Evolutionary conservation across 768 basidiomycete genomes (phyloP).

Genomic region (Asterophora lycoperdoides): DNA sequence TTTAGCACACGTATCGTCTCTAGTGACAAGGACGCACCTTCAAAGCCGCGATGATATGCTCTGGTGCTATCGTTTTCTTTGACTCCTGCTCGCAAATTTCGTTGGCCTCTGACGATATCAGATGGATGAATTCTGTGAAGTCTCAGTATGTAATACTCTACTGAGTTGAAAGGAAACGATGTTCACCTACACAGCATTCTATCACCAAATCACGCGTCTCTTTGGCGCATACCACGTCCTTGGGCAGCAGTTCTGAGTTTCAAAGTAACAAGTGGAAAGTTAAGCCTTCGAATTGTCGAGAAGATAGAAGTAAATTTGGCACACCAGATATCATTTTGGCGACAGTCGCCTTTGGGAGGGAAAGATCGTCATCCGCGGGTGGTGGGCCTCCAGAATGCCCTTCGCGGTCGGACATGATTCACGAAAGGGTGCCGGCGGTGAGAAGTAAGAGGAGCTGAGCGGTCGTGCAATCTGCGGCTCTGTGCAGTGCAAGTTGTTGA

Average conservation of each 20-base stretch:
- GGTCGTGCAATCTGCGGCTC: background rate
- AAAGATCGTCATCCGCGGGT: slow-evolving; percentile 85
- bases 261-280: slow-evolving; percentile 8
- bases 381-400: slow-evolving; percentile 60
- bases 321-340: slow-evolving; percentile 93
- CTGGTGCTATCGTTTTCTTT: slow-evolving; percentile 98
- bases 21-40: slow-evolving; percentile 49
- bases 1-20: slow-evolving; percentile 7
- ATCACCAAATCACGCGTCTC: slow-evolving; percentile 96
- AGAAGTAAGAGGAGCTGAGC: background rate
- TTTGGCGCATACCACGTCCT: slow-evolving; percentile 85
- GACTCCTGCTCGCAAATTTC: slow-evolving; percentile 97
- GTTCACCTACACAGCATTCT: slow-evolving; percentile 98
- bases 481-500: background rate
- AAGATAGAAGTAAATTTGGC: slow-evolving; percentile 11
- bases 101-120: slow-evolving; percentile 96
- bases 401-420: slow-evolving; percentile 86
- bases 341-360: slow-evolving; percentile 95
- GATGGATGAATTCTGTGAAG: slow-evolving; percentile 89
- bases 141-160: slow-evolving; percentile 5
- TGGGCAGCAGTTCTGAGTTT: slow-evolving; percentile 79
- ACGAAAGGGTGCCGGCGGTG: slow-evolving; percentile 1
- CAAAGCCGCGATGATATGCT: slow-evolving; percentile 90
- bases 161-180: slow-evolving; percentile 16
- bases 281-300: background rate